Base-by-base conservation (phyloP, 345 rosid genomes). In the Citrus maxima region DNA sequence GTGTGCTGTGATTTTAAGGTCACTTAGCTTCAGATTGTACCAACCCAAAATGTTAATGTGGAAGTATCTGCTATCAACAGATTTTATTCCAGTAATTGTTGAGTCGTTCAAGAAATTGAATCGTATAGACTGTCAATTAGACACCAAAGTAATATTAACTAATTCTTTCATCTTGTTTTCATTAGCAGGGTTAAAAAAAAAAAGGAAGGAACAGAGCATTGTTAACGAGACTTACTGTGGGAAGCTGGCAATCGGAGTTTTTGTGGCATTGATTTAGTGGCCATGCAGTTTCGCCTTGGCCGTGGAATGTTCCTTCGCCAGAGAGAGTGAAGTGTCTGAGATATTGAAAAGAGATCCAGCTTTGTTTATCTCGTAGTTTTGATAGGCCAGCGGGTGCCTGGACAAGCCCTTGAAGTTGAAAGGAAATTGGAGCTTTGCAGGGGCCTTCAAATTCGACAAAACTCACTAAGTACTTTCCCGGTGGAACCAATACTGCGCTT, bases 21-120 rank as follows among this genome's bases (percentile, higher is more conserved):
- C 63, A 32, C 54, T 19, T 5, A 78, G 25, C 14, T 30, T 82
- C 12, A 78, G 74, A 38, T 80, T 80, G 25, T 78, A 42, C 77
- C 84, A 83, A 13, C 58, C 46, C 40, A 73, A 79, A 40, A 83
- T 72, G 21, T 76, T 78, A 1, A 85, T 68, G 55, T 83, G 86
- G 42, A 81, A 78, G 62, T 32, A 12, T 21, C 83, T 85, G 69
- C 81, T 76, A 24, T 83, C 79, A 6, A 83, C 4, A 16, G 84
- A 85, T 34, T 78, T 18, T 28, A 85, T 40, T 18, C 76, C 62
- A 1, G 4, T 67, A 37, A 85, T 80, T 18, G 42, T 38, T 9
- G 79, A 65, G 56, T 85, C 71, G 5, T 77, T 71, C 2, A 81
- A 42, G 49, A 72, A 69, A 21, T 75, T 16, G 58, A 80, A 78